phyloP scores from a whole-genome alignment of 768 basidiomycete species.

The Mycena indigotica region DNA sequence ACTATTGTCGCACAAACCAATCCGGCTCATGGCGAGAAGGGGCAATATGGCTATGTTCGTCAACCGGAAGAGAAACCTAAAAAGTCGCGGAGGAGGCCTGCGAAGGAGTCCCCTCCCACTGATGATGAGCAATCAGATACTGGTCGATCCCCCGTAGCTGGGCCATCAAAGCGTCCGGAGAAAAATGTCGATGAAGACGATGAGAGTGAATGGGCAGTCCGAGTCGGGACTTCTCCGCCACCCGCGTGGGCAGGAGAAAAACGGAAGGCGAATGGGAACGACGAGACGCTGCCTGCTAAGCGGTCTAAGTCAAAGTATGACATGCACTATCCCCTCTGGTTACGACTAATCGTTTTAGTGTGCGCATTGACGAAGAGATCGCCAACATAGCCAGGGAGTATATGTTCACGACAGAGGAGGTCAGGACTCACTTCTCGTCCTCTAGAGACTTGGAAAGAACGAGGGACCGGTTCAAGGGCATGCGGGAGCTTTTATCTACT shows the following conservation, averaged over 20 bases:
- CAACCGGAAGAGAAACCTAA: conserved; percentile 71
- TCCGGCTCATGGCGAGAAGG: conserved; percentile 71
- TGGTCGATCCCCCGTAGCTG: conserved; percentile 20
- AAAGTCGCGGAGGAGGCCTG: conserved; percentile 52
- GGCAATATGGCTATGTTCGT: conserved; percentile 82
- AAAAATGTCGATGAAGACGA: conserved; percentile 62
- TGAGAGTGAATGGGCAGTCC: conserved; percentile 67
- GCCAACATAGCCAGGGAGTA: conserved; percentile 67
- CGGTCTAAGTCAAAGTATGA: conserved; percentile 45
- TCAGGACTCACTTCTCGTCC: conserved; percentile 75
- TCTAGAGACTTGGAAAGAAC: conserved; percentile 73
- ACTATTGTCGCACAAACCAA: conserved; percentile 71
- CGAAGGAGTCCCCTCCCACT: conserved; percentile 31
- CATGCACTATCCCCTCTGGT: not conserved
- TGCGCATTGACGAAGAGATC: conserved; percentile 57
- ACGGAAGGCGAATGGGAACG: conserved; percentile 48
- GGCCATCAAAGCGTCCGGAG: conserved; percentile 15
- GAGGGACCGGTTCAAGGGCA: conserved; percentile 61
- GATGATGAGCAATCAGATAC: conserved; percentile 28
- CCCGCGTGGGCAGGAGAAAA: conserved; percentile 64
- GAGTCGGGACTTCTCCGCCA: conserved; percentile 61
- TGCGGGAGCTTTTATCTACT: conserved; percentile 55
- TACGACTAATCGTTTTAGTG: not conserved
- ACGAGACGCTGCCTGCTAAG: conserved; percentile 42
- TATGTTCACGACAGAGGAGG: conserved; percentile 75